Conservation (phyloP, 805 yeast species). For the Yarrowia alimentaria region DNA sequence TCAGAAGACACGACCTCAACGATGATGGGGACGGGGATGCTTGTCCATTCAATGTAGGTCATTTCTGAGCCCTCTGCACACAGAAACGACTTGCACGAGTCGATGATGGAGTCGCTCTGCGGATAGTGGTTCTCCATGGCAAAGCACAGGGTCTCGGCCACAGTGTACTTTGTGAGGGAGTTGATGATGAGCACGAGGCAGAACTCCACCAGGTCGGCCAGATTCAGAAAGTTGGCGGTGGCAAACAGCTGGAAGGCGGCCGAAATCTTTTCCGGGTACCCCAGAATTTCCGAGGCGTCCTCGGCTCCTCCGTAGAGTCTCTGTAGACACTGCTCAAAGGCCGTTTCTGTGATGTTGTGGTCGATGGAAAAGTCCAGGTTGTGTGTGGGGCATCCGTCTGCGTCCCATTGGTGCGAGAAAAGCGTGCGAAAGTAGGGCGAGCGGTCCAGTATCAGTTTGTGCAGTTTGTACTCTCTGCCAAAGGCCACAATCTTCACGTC, state of each 20-base stretch:
- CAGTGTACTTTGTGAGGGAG: slow-evolving; percentile 41
- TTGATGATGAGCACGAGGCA: slow-evolving; percentile 46
- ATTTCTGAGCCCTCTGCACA: slow-evolving; percentile 52
- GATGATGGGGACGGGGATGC: slow-evolving; percentile 46
- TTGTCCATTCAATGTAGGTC: slow-evolving; percentile 49
- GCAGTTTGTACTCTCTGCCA: slow-evolving; percentile 47
- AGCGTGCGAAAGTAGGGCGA: slow-evolving; percentile 50
- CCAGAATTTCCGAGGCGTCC: slow-evolving; percentile 7
- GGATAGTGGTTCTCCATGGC: slow-evolving; percentile 50
- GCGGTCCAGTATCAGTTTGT: slow-evolving; percentile 47
- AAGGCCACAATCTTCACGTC: slow-evolving; percentile 50
- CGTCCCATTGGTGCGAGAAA: slow-evolving; percentile 47
- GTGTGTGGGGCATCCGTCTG: slow-evolving; percentile 26
- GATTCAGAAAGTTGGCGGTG: slow-evolving; percentile 50
- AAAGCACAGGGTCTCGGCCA: slow-evolving; percentile 43
- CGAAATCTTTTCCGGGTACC: slow-evolving; percentile 15
- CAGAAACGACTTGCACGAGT: slow-evolving; percentile 48
- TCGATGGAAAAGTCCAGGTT: slow-evolving; percentile 44
- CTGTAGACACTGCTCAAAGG: slow-evolving; percentile 51
- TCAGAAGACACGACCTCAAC: slow-evolving; percentile 50
- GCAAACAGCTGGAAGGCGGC: slow-evolving; percentile 28
- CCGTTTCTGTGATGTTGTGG: slow-evolving; percentile 44
- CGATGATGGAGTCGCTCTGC: slow-evolving; percentile 47
- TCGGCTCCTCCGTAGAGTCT: slow-evolving; percentile 46
- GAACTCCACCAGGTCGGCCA: slow-evolving; percentile 47